phyloP scores from a whole-genome alignment of 108 stramenopile species.

The Bacterosira constricta region DNA sequence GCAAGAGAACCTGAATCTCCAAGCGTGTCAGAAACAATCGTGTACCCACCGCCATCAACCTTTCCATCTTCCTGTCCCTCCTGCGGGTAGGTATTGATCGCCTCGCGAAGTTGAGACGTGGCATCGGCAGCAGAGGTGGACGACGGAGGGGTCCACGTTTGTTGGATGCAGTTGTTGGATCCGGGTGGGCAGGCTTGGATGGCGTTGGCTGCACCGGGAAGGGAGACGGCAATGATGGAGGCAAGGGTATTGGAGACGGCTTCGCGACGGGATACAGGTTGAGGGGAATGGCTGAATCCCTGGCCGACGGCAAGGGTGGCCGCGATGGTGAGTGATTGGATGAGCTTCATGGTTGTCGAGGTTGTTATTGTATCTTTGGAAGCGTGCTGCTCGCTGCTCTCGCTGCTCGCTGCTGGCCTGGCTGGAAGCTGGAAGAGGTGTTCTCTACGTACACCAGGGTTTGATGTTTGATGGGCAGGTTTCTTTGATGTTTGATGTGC shows the following conservation, averaged over 20 bases:
- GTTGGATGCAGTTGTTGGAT: conserved; percentile 79
- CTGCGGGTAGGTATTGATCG: conserved; percentile 66
- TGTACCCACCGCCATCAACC: conserved; percentile 77
- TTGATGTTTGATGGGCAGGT: no score
- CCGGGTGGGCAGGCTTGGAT: conserved; percentile 66
- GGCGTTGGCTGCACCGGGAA: conserved; percentile 49
- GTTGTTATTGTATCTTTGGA: no score
- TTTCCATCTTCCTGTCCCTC: conserved; percentile 63
- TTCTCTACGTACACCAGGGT: no score
- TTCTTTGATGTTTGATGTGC: no score
- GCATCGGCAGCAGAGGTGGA: conserved; percentile 52
- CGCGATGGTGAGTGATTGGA: conserved; percentile 1
- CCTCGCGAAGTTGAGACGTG: conserved; percentile 46
- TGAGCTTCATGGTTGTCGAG: conserved; percentile 1
- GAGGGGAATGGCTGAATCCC: neutral
- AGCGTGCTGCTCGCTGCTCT: no score
- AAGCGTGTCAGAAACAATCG: conserved; percentile 62
- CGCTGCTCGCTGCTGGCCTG: no score
- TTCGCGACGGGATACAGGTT: conserved; percentile 18
- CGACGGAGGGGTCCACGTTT: conserved; percentile 77
- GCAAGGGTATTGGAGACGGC: conserved; percentile 20
- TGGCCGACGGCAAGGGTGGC: conserved; percentile 3
- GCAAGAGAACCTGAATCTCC: conserved; percentile 41
- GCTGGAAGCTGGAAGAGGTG: no score
- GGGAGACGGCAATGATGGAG: conserved; percentile 7